Evolutionary conservation across 2,329 filamentous ascomycete species (phyloP).

Genomic region (Monosporascus sp.): DNA sequence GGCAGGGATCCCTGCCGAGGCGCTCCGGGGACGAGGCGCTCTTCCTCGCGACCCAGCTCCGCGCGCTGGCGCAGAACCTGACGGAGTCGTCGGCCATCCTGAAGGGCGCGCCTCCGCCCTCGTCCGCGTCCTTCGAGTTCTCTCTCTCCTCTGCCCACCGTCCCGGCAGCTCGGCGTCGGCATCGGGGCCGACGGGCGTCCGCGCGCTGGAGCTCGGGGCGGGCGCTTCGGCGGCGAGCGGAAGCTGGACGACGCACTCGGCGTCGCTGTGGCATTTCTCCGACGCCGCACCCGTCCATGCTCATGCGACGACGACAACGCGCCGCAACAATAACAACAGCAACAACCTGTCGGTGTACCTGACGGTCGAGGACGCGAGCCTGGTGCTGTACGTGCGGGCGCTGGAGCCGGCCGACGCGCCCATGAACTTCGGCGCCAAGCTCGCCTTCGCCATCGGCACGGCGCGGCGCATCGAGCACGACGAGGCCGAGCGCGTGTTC

Average conservation of each 20-base stretch:
- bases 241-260: constrained; percentile 24
- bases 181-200: not conserved
- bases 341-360: constrained; percentile 66
- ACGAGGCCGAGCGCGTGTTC: constrained; percentile 76
- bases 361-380: constrained; percentile 63
- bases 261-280: constrained; percentile 23
- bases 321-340: constrained; percentile 30
- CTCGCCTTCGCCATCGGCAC: constrained; percentile 66
- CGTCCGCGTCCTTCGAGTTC: constrained; percentile 35
- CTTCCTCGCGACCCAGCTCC: constrained; percentile 53
- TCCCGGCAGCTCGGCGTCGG: constrained; percentile 4
- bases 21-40: constrained; percentile 37
- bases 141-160: constrained; percentile 17
- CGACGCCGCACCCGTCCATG: constrained; percentile 26
- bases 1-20: not conserved
- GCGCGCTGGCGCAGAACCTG: constrained; percentile 50
- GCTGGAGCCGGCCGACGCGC: constrained; percentile 61
- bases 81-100: constrained; percentile 46
- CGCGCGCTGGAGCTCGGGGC: not conserved
- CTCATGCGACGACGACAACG: not conserved
- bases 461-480: constrained; percentile 60
- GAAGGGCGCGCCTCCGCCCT: constrained; percentile 48
- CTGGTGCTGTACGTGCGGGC: constrained; percentile 66
- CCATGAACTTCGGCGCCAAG: constrained; percentile 57
- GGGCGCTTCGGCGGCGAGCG: constrained; percentile 8